phyloP scores from a whole-genome alignment of 176 grass and related monocot species.

The Poa pratensis region DNA sequence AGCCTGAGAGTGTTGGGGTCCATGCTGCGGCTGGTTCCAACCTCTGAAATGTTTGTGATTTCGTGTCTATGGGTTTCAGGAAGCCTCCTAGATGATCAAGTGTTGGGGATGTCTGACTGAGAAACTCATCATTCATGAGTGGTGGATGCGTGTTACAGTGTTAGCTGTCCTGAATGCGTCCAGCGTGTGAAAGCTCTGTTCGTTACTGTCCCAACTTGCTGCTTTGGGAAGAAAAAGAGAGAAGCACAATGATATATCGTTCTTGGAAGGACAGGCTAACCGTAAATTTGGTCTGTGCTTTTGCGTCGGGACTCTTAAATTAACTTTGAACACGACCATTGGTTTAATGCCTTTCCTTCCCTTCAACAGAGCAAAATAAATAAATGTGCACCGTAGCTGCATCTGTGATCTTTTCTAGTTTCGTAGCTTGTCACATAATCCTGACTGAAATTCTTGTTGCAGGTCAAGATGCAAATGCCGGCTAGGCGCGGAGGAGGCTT shows the following conservation, averaged over 20 bases:
- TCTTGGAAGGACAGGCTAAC: background rate
- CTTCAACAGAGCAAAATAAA: background rate
- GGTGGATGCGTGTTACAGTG: background rate
- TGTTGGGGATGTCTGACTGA: background rate
- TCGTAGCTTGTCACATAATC: too few species aligned
- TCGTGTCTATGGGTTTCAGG: too few species aligned
- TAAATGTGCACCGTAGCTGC: background rate
- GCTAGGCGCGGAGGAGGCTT: too few species aligned
- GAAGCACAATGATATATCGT: background rate
- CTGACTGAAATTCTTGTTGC: too few species aligned
- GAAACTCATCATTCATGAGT: background rate
- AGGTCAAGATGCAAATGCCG: too few species aligned
- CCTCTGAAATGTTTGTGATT: background rate
- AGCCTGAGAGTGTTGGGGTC: background rate
- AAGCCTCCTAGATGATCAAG: too few species aligned
- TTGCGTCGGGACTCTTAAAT: background rate
- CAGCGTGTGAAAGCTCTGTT: background rate
- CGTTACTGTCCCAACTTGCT: background rate
- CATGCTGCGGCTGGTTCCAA: background rate
- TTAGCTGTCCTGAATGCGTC: background rate
- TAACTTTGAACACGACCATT: too few species aligned
- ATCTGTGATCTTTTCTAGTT: conserved; percentile 14
- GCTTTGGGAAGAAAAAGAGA: background rate
- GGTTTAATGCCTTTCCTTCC: background rate
- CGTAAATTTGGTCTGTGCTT: background rate